Evolutionary conservation across 1,284 basidiomycete genomes (phyloP), one percentile per base, ranked within the genome.

Genomic region (Heterobasidion annosum): DNA sequence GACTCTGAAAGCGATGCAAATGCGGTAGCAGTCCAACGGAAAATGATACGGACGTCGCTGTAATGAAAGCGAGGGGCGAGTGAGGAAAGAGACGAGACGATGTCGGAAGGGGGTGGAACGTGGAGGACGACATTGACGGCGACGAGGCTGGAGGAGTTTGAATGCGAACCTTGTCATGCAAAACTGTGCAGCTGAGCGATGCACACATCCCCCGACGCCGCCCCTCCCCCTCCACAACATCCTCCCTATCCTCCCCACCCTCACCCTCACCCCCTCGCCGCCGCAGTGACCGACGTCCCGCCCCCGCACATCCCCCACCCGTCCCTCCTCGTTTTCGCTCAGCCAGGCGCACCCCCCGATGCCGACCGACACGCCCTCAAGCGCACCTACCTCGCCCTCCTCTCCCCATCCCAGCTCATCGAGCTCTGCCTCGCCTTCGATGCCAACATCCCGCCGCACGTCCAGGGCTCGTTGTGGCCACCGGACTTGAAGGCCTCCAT

Each of bases 351-450:
- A 16, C 45, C 19, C 49, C 25, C 43, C 34, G 66, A 70, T 50
- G 66, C 60, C 42, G 67, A 67, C 64, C 77, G 79, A 61, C 73
- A 79, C 64, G 73, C 78, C 48, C 77, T 83, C 68, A 88, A 88
- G 65, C 77, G 78, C 58, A 76, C 77, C 57, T 90, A 89, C 69
- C 72, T 90, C 45, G 73, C 74, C 33, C 73, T 88, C 18, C 72
- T 90, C 8, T 76, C 82, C 15, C 77, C 75, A 35, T 74, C 78
- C 48, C 83, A 87, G 68, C 76, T 89, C 63, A 83, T 88, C 61
- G 86, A 89, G 59, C 80, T 89, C 59, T 87, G 87, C 63, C 73
- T 90, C 50, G 74, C 75, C 33, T 82, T 88, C 59, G 87, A 90
- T 61, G 67, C 78, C 8, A 77, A 88, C 69, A 82, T 79, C 1